Evolutionary conservation across 2,329 filamentous ascomycete species (phyloP).

Genomic region (Alternaria viburni): DNA sequence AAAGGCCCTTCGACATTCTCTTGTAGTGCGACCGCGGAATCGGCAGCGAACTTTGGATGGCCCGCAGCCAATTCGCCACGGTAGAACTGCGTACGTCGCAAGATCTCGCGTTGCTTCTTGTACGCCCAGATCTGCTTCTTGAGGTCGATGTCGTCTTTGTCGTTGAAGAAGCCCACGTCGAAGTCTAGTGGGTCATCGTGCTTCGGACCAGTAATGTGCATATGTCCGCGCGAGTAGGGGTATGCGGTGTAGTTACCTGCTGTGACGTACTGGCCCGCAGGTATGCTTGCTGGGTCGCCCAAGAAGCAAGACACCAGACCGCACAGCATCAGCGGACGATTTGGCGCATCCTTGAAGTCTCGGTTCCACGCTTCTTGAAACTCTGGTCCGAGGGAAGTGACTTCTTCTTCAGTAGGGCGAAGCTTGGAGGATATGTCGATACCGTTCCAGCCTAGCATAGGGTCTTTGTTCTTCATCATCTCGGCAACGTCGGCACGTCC

Average conservation of each 20-base stretch:
- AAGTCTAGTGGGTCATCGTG: constrained; percentile 60
- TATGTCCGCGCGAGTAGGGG: constrained; percentile 65
- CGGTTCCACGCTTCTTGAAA: constrained; percentile 63
- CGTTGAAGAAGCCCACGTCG: constrained; percentile 63
- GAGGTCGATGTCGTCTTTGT: constrained; percentile 63
- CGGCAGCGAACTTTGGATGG: constrained; percentile 29
- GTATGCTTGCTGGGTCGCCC: constrained; percentile 36
- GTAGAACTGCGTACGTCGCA: constrained; percentile 61
- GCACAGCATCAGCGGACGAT: constrained; percentile 59
- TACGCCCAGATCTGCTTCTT: constrained; percentile 68
- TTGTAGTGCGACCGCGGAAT: constrained; percentile 21
- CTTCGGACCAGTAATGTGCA: constrained; percentile 63
- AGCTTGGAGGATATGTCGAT: constrained; percentile 64
- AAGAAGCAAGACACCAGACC: constrained; percentile 45
- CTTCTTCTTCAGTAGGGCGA: constrained; percentile 61
- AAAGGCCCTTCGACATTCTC: constrained; percentile 17
- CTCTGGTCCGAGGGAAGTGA: constrained; percentile 59
- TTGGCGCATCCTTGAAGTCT: constrained; percentile 57
- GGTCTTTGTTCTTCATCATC: constrained; percentile 56
- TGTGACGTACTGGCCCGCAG: constrained; percentile 59
- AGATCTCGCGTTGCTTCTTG: constrained; percentile 68
- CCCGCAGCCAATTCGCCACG: constrained; percentile 44
- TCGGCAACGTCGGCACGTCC: constrained; percentile 56
- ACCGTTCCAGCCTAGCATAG: constrained; percentile 63
- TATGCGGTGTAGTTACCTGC: constrained; percentile 63